A percentile compares a stretch with the other conserved stretches of the same genome.
phyloP scores from a whole-genome alignment of 768 basidiomycete species.

The Zangia roseola region DNA sequence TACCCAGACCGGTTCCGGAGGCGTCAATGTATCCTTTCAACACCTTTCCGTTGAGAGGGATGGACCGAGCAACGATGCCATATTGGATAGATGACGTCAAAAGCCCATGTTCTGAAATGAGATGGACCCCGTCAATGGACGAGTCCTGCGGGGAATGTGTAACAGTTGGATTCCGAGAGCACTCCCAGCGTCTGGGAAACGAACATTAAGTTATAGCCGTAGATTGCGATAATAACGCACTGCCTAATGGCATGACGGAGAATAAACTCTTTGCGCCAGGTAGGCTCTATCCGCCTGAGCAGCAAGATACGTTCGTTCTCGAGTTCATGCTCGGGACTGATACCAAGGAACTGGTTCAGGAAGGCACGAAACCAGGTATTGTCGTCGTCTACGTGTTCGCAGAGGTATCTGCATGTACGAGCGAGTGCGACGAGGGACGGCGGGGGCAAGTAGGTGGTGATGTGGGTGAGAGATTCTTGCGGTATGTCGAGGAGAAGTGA shows the following conservation, averaged over 20 bases:
- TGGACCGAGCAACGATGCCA: constrained; percentile 71
- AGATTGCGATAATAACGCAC: constrained; percentile 35
- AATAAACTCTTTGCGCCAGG: constrained; percentile 76
- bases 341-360: constrained; percentile 61
- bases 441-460: constrained; percentile 72
- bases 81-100: constrained; percentile 63
- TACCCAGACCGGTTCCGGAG: constrained; percentile 54
- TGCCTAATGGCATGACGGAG: constrained; percentile 50
- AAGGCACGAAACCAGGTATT: constrained; percentile 81
- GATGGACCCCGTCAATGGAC: constrained; percentile 54
- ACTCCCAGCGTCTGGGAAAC: constrained; percentile 62
- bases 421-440: constrained; percentile 58
- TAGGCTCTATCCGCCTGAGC: constrained; percentile 52
- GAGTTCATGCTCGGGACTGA: constrained; percentile 62
- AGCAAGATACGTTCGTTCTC: constrained; percentile 45
- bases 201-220: neutral
- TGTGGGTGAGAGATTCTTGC: constrained; percentile 69
- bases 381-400: constrained; percentile 71
- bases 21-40: constrained; percentile 70
- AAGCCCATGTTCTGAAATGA: constrained; percentile 55
- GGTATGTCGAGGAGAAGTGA: constrained; percentile 55
- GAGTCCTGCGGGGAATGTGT: constrained; percentile 65
- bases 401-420: constrained; percentile 48
- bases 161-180: constrained; percentile 56
- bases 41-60: constrained; percentile 67